Evolutionary conservation across 352 stramenopile species (phyloP), one percentile per base, ranked within the genome.

Genomic region (Phytophthora sojae): DNA sequence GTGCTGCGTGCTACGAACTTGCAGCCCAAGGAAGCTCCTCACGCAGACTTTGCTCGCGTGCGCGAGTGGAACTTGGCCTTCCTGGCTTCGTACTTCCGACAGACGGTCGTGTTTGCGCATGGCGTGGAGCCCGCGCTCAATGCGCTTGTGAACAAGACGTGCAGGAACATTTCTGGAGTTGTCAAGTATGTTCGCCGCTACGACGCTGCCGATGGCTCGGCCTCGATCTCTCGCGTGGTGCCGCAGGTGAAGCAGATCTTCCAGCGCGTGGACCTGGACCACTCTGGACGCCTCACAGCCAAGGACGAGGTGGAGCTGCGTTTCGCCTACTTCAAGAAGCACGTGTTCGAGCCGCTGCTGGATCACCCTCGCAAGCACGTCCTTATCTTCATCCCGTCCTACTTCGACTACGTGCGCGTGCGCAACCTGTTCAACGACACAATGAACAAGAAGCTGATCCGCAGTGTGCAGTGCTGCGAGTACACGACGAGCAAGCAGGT

Each of bases 391-490:
- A 81, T 95, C 52, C 88, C 88, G 30, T 95, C 88, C 2, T 95
- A 95, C 61, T 91, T 94, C 53, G 88, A 95, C 73, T 95, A 93
- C 66, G 88, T 95, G n/a, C 88, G 88, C 25, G 78, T 95, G n/a
- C 88, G 88, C 53, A 95, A 95, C 67, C 50, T 95, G 23, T 95
- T 95, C 67, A 77, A 89, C 37, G 85, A 93, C 12, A 74, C 63
- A 7, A 86, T 87, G 81, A 88, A 92, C 72, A 77, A 89, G 63
- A 91, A 92, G 68, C 64, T 95, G 52, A 90, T 95, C 45, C 75
- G 71, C 8, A 81, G 79, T 54, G 80, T 90, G 2, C 82, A 91
- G 53, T 90, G 83, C 63, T 95, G 86, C 49, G 88, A 95, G 64
- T 95, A 95, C 67, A 94, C 88, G 51, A 86, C 82, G 14, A 77